Base-by-base conservation (phyloP, 139 green algal species). In the Coccomyxa sp. region DNA sequence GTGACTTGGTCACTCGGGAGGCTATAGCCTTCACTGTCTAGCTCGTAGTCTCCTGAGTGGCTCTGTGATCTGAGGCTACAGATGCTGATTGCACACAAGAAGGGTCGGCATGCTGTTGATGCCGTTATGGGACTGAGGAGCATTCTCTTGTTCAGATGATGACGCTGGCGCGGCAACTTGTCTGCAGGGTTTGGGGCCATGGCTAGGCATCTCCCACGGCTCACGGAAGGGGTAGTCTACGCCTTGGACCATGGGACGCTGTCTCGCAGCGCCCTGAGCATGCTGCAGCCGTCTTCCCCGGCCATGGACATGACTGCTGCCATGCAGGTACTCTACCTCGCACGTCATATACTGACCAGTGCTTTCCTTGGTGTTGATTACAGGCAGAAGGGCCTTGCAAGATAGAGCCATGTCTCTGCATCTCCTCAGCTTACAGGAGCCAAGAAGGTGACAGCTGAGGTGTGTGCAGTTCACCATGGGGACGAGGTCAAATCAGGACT, bases 101-200 rank as follows among this genome's bases (percentile, higher is more conserved):
- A 29, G 44, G 14, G 44, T 58, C 16, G 44, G 44, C 12, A 58
- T 58, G 12, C 14, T 58, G 44, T 16, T 58, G 12, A 58, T 58
- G 44, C 44, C 16, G n/a, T n/a, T n/a, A n/a, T n/a, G n/a, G n/a
- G n/a, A n/a, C n/a, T n/a, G n/a, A n/a, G n/a, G n/a, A n/a, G n/a
- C n/a, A n/a, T n/a, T n/a, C n/a, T n/a, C n/a, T n/a, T n/a, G n/a
- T n/a, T n/a, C n/a, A n/a, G n/a, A n/a, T n/a, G n/a, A n/a, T 58
- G 16, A 58, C 44, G 44, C 44, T 58, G 44, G 44, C 44, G 44
- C 16, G 16, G 44, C 44, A 58, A n/a, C n/a, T n/a, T 18, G 50
- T 64, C 97, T 83, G 95, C 96, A 34, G 96, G 96, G 18, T 98
- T 99, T 87, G 96, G 92, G 2, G 88, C 93, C 1, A 78, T 95